phyloP scores from a whole-genome alignment of 768 basidiomycete genomes.

The Cubamyces lactineus region DNA sequence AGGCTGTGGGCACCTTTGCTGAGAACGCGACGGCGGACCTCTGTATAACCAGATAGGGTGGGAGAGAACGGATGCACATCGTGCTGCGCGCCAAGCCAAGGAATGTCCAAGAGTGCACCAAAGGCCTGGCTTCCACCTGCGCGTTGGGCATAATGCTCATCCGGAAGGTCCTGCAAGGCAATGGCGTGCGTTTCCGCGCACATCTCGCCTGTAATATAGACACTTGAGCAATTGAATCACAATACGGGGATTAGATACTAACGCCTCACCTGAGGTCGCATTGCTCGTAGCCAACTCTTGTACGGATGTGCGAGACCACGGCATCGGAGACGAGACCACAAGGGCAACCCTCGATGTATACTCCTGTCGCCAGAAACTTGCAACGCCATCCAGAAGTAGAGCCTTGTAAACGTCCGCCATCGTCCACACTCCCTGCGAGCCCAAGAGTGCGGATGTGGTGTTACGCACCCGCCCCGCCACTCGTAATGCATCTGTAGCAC shows the following conservation, averaged over 20 bases:
- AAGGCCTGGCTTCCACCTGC: neutral
- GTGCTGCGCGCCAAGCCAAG: slow-evolving; percentile 6
- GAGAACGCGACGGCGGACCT: neutral
- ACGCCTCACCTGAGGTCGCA: neutral
- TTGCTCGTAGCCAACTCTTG: neutral
- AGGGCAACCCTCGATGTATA: neutral
- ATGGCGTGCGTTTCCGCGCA: neutral
- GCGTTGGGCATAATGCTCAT: neutral
- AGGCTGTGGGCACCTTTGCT: neutral
- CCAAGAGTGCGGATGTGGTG: neutral
- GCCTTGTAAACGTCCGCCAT: neutral
- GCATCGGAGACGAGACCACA: slow-evolving; percentile 12
- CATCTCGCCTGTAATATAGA: neutral
- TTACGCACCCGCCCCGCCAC: neutral
- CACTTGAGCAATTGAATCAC: too few species aligned
- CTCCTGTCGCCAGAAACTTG: neutral
- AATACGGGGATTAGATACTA: neutral
- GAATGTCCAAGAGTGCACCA: neutral
- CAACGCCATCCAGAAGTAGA: slow-evolving; percentile 1
- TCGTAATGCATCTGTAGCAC: too few species aligned
- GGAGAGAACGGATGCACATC: neutral
- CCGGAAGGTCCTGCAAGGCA: neutral
- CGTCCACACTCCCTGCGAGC: neutral
- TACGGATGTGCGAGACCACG: slow-evolving; percentile 1
- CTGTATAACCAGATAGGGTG: slow-evolving; percentile 3